These are phyloP conservation scores for Crassisporium funariophilum DNA, from an alignment of 768 basidiomycete species.

Conservation along the genomic window DNA sequence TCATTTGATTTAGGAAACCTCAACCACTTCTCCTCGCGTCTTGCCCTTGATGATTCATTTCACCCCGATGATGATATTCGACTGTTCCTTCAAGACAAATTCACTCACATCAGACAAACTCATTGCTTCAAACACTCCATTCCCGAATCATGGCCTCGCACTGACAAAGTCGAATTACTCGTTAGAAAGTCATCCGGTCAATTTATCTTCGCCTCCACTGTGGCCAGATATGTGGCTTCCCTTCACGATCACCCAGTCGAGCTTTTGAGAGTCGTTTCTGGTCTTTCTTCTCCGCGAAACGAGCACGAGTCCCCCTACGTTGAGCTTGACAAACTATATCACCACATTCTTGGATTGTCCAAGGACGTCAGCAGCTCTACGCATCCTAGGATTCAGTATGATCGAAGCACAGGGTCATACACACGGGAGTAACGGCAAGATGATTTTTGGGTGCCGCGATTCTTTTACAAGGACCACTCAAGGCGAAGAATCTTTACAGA, in stretches of 20 bases:
- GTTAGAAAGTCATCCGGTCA: too few species aligned
- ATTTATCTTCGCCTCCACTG: conserved; percentile 12
- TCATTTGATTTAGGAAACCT: too few species aligned
- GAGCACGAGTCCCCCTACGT: conserved; percentile 8
- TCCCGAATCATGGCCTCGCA: conserved; percentile 1
- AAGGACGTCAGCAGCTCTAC: not conserved
- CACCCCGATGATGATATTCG: too few species aligned
- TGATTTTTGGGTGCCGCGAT: too few species aligned
- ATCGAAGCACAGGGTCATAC: conserved; percentile 1
- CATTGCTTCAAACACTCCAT: too few species aligned
- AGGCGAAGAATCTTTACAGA: too few species aligned
- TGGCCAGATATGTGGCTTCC: conserved; percentile 18
- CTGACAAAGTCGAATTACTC: conserved; percentile 2
- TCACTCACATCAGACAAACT: too few species aligned
- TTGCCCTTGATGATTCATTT: too few species aligned
- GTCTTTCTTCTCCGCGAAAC: conserved; percentile 6
- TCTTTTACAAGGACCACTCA: too few species aligned
- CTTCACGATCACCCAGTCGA: conserved; percentile 11
- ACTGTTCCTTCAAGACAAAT: too few species aligned
- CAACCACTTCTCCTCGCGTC: too few species aligned
- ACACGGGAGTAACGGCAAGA: too few species aligned
- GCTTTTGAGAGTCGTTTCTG: conserved; percentile 14
- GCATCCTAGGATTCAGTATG: conserved; percentile 4
- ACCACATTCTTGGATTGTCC: conserved; percentile 4
- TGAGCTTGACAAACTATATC: conserved; percentile 9